Percentiles rank a stretch among this genome's conserved stretches.
These are phyloP conservation scores for Taphrina deformans DNA, from an alignment of 1,139 yeast species.

Conservation along the genomic window DNA sequence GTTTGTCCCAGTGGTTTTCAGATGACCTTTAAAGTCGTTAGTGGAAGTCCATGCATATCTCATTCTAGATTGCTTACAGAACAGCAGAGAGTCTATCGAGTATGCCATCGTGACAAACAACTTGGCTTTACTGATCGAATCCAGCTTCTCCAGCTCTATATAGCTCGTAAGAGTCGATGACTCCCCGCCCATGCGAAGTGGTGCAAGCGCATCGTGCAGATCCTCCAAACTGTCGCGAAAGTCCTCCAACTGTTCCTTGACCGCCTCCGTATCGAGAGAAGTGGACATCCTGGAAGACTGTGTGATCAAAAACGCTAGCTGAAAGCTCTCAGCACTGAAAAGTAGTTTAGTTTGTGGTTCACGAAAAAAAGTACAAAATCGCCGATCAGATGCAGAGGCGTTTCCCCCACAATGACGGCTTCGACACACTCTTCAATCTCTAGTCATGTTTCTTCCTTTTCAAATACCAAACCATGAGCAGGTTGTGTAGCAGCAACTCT, in stretches of 20 bases:
- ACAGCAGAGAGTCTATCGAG: slow-evolving; percentile 32
- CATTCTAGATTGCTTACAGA: background rate
- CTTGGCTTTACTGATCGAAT: slow-evolving; percentile 28
- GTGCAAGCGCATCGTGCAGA: slow-evolving; percentile 10
- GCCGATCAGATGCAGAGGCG: too few species aligned
- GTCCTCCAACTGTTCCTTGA: slow-evolving; percentile 21
- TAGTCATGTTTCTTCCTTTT: too few species aligned
- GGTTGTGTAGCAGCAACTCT: too few species aligned
- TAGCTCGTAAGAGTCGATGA: background rate
- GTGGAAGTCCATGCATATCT: background rate
- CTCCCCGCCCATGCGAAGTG: background rate
- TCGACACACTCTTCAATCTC: background rate
- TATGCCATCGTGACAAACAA: slow-evolving; percentile 26
- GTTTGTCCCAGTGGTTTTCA: slow-evolving; percentile 62
- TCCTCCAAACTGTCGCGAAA: slow-evolving; percentile 9
- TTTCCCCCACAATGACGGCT: background rate
- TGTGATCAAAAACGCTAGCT: too few species aligned
- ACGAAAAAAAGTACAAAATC: too few species aligned
- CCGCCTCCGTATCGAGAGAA: slow-evolving; percentile 15
- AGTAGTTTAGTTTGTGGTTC: too few species aligned
- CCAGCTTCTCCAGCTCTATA: background rate
- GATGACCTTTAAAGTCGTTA: slow-evolving; percentile 44
- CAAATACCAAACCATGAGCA: too few species aligned
- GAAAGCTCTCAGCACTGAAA: too few species aligned
- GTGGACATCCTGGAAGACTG: slow-evolving; percentile 1